Conservation (phyloP, 305 asterid genomes). For the Fraxinus angustifolia region DNA sequence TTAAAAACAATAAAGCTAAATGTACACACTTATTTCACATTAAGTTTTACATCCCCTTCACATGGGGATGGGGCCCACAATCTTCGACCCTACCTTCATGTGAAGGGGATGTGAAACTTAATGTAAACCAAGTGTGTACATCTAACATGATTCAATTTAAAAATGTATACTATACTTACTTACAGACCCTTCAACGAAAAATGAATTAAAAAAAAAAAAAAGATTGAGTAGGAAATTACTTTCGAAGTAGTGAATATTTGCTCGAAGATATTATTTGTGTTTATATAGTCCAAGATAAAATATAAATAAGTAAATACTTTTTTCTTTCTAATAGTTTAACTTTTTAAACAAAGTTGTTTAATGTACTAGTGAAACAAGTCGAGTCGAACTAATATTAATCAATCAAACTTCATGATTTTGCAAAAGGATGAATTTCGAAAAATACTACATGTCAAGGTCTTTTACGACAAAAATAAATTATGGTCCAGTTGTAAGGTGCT, state of each 20-base stretch:
- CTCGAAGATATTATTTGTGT: constrained; percentile 7
- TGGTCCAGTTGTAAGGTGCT: too few species aligned
- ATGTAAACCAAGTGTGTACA: too few species aligned
- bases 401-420: background rate
- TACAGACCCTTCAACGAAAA: background rate
- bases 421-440: background rate
- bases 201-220: too few species aligned
- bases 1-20: background rate
- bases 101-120: too few species aligned
- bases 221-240: background rate
- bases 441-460: too few species aligned
- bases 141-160: background rate
- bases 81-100: too few species aligned
- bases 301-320: too few species aligned
- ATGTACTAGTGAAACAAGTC: background rate
- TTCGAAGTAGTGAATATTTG: constrained; percentile 4
- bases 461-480: too few species aligned
- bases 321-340: background rate
- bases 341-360: background rate
- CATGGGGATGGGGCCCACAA: too few species aligned
- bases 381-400: background rate
- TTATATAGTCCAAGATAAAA: background rate
- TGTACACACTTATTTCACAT: too few species aligned
- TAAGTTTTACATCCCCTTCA: too few species aligned
- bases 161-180: background rate